Evolutionary conservation across 805 yeast species (phyloP).

Genomic region (Ogataea paraovalis): DNA sequence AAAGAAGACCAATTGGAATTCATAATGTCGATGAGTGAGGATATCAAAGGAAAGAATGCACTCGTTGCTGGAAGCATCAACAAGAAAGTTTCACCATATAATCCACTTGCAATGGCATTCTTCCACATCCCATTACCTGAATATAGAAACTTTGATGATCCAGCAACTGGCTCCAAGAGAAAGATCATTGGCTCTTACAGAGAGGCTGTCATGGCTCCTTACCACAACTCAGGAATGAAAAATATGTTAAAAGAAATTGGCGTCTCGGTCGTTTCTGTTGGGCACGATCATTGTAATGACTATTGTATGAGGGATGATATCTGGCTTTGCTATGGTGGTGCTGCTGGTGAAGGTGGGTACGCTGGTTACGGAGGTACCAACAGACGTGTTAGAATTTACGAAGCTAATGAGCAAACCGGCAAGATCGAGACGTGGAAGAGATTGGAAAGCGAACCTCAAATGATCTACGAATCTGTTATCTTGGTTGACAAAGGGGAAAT

Average conservation of each 20-base stretch:
- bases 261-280: conserved; percentile 72
- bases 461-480: conserved; percentile 2
- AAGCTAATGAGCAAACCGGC: conserved; percentile 49
- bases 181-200: conserved; percentile 56
- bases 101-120: conserved; percentile 76
- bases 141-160: conserved; percentile 45
- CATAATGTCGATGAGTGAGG: conserved; percentile 9
- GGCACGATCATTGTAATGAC: conserved; percentile 96
- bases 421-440: conserved; percentile 70
- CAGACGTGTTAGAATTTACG: conserved; percentile 74
- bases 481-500: conserved; percentile 1
- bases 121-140: conserved; percentile 95
- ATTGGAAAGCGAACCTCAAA: conserved; percentile 50
- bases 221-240: conserved; percentile 63
- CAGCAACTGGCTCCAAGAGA: conserved; percentile 8
- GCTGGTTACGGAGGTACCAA: conserved; percentile 87
- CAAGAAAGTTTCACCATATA: conserved; percentile 22
- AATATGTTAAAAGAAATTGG: conserved; percentile 58
- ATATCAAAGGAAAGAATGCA: conserved; percentile 6
- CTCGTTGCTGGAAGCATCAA: not conserved
- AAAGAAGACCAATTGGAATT: conserved; percentile 30
- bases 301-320: conserved; percentile 65
- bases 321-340: conserved; percentile 96
- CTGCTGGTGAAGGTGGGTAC: conserved; percentile 91
- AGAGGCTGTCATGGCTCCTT: conserved; percentile 81